Evolutionary conservation across 306 rosid genomes (phyloP), one percentile per base, ranked within the genome.

Genomic region (Sesbania bispinosa): DNA sequence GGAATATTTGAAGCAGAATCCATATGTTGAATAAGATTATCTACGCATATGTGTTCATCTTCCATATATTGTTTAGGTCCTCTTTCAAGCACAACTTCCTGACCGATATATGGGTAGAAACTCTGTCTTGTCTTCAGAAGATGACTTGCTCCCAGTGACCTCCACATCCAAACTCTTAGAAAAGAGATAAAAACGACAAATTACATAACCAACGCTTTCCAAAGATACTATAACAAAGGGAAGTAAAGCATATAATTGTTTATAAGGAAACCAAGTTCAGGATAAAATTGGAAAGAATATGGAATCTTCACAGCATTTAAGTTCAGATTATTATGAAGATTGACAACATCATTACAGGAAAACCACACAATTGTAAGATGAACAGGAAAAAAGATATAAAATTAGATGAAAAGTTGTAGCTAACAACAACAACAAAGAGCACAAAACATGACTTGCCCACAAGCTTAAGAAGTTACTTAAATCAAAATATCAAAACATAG

Each of bases 51-150:
- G 74, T 90, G 94, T 73, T 90, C 94, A 36, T 90, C 97, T 76
- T 90, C 94, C 97, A 90, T 90, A 69, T 69, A 83, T 77, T 88
- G 94, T 83, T 88, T 90, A 30, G 92, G 94, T 53, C 97, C 97
- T 74, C 68, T 90, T 80, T 88, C 97, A n/a, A 72, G 92, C 86
- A 76, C 97, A 90, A 77, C 97, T 86, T 73, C 94, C 97, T n/a
- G 94, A 90, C 55, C 92, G 85, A 53, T 81, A 86, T 51, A 84
- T 77, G 5, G 97, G 97, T 45, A 81, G 47, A 81, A 75, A 88
- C 38, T 64, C 88, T 15, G 83, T 20, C 65, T 81, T 81, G 36
- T 84, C 94, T 58, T 83, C 83, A 32, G 85, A 66, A 67, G 85
- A 82, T 19, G 86, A 88, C 39, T 77, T 85, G 14, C 78, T 79